Base-by-base conservation (phyloP, 2,329 filamentous ascomycete genomes). In the Sporothrix pseudoabietina region DNA sequence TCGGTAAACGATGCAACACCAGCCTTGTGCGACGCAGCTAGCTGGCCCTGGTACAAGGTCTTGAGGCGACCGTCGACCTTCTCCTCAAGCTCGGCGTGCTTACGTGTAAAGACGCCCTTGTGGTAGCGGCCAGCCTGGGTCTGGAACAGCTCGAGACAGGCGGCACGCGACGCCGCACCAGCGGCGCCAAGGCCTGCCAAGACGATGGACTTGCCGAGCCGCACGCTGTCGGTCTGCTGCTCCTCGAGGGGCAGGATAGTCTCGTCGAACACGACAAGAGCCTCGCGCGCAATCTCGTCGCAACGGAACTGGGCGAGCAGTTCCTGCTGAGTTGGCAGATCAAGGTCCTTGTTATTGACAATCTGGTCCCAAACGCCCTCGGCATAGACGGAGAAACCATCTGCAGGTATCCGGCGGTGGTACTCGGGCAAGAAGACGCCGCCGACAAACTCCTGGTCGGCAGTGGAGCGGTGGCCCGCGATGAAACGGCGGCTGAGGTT, bases 351-450 rank as follows among this genome's bases (percentile, higher is more conserved):
- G 87, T 99, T 99, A 85, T 95, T 92, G 78, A 97, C 94, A 80
- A 99, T 99, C 83, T 98, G 95, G 79, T 98, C 94, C 96, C 96
- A 99, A 61, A 99, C 90, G 55, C 94, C 94, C 80, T 96, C 90
- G 0, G 96, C 94, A 78, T 99, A 99, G 74, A 94, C 87, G 0
- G 95, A 93, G 80, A 98, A 96, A n/a, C 96, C 96, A 81, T 99
- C 96, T 10, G 96, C 96, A 12, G 96, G 96, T 76, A 99, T 99
- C 73, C 96, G 88, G 75, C 96, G 89, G 83, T 99, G 96, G 81
- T 99, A 99, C 78, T 98, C 94, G 30, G 96, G 91, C 59, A 98
- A 84, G 80, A 99, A 96, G 4, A 99, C 88, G 4, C 92, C 92
- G 16, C 92, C 93, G 66, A 92, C 89, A 1, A 91, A 86, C 75